phyloP scores from a whole-genome alignment of 352 stramenopile genomes.

The Elongisporangium anandrum region DNA sequence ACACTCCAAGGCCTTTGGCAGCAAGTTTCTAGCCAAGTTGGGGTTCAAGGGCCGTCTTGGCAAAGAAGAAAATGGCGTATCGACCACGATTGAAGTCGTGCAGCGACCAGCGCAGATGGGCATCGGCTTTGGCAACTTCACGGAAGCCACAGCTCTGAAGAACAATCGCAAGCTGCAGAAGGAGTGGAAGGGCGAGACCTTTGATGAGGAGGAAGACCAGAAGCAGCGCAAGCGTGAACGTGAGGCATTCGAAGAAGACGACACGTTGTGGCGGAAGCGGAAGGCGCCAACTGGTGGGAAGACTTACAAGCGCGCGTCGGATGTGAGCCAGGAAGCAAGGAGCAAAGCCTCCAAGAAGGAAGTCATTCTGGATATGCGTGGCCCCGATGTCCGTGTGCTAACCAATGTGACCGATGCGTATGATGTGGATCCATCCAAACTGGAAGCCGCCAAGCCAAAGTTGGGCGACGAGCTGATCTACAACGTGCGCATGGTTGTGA shows the following conservation, averaged over 20 bases:
- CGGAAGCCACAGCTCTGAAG: slow-evolving; percentile 89
- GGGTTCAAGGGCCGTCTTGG: slow-evolving; percentile 93
- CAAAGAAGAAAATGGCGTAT: slow-evolving; percentile 92
- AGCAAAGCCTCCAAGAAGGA: slow-evolving; percentile 26
- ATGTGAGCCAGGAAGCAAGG: slow-evolving; percentile 49
- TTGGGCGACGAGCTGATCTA: slow-evolving; percentile 90
- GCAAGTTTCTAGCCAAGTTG: slow-evolving; percentile 96
- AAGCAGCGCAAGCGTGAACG: slow-evolving; percentile 17
- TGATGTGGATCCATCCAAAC: slow-evolving; percentile 31
- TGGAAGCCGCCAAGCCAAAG: slow-evolving; percentile 56
- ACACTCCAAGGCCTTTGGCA: slow-evolving; percentile 95
- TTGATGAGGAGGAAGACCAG: slow-evolving; percentile 37
- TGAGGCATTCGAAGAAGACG: slow-evolving; percentile 47
- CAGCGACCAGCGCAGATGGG: slow-evolving; percentile 90
- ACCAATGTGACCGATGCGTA: slow-evolving; percentile 64
- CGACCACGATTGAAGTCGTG: slow-evolving; percentile 91
- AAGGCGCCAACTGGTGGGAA: slow-evolving; percentile 32
- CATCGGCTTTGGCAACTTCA: slow-evolving; percentile 93
- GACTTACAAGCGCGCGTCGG: slow-evolving; percentile 60
- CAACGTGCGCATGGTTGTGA: slow-evolving; percentile 88
- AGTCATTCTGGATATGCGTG: slow-evolving; percentile 88
- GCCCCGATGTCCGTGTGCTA: slow-evolving; percentile 73
- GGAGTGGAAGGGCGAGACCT: slow-evolving; percentile 82
- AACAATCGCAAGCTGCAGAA: slow-evolving; percentile 91
- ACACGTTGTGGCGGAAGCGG: slow-evolving; percentile 79